Percentiles rank a stretch among this genome's conserved stretches.
phyloP scores from a whole-genome alignment of 495 filamentous ascomycete genomes.

The Hypoxylon trugodes region DNA sequence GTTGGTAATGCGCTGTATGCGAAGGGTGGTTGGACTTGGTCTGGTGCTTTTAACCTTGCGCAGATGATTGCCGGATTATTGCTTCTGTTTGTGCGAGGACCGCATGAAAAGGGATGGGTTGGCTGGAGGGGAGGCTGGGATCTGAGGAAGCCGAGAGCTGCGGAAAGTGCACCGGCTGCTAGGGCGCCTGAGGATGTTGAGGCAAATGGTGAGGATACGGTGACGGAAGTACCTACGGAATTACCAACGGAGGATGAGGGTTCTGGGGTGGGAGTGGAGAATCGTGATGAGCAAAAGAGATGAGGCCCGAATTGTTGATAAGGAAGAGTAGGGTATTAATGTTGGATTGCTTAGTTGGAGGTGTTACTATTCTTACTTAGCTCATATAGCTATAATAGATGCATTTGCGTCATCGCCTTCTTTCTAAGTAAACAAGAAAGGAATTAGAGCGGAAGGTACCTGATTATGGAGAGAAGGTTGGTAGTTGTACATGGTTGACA shows the following conservation, averaged over 20 bases:
- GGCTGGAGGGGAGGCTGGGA: slow-evolving; percentile 72
- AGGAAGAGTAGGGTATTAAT: background rate
- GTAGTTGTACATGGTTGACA: no score
- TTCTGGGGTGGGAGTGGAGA: background rate
- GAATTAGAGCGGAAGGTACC: no score
- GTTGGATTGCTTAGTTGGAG: no score
- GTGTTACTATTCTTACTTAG: no score
- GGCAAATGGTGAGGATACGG: slow-evolving; percentile 1
- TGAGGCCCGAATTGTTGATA: background rate
- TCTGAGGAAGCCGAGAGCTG: slow-evolving; percentile 17
- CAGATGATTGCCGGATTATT: slow-evolving; percentile 64
- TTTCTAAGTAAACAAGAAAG: no score
- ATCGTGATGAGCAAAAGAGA: background rate
- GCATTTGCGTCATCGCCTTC: no score
- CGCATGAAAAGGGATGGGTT: slow-evolving; percentile 69
- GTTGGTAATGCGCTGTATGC: slow-evolving; percentile 74
- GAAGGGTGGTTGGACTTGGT: slow-evolving; percentile 67
- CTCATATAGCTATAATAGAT: no score
- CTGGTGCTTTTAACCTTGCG: slow-evolving; percentile 68
- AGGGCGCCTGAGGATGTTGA: slow-evolving; percentile 13
- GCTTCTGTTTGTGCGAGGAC: slow-evolving; percentile 61
- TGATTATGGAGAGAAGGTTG: no score
- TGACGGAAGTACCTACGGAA: slow-evolving; percentile 7
- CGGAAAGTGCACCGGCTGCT: slow-evolving; percentile 37
- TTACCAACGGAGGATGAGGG: slow-evolving; percentile 21